Conservation (phyloP, 176 grass and related monocot genomes). For the Oryza officinalis region DNA sequence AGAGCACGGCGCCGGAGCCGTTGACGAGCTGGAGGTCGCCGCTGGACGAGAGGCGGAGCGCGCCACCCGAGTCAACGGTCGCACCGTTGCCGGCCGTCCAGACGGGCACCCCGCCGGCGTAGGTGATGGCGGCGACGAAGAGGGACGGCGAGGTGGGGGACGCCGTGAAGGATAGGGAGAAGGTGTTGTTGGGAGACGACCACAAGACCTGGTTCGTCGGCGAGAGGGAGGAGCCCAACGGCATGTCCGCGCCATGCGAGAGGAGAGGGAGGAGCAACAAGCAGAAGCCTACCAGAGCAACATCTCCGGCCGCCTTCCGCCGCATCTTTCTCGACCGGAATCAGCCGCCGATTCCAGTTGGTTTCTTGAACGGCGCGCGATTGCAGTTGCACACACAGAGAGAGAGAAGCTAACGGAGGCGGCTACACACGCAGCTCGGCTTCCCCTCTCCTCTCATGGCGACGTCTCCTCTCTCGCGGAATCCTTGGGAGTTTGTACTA, state of each 20-base stretch:
- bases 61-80: conserved; percentile 60
- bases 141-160: conserved; percentile 54
- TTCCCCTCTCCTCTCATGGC: conserved; percentile 16
- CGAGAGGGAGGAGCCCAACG: conserved; percentile 60
- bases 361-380: background rate
- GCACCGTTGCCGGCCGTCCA: conserved; percentile 52
- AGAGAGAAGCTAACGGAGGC: background rate
- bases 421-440: background rate
- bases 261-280: conserved; percentile 36
- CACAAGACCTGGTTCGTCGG: conserved; percentile 50
- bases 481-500: background rate
- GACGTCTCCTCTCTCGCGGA: background rate
- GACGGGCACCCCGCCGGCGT: conserved; percentile 54
- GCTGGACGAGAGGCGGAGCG: conserved; percentile 55
- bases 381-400: background rate
- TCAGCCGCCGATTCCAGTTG: background rate
- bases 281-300: background rate
- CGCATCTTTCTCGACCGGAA: conserved; percentile 45
- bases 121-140: conserved; percentile 67
- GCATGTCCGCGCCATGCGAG: conserved; percentile 48
- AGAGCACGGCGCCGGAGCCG: conserved; percentile 67
- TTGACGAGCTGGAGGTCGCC: conserved; percentile 80
- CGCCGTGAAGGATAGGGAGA: conserved; percentile 67
- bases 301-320: background rate
- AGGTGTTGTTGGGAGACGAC: conserved; percentile 52